These are phyloP conservation scores for Hordeum marinum DNA, from an alignment of 176 grass and related monocot genomes.

Conservation along the genomic window DNA sequence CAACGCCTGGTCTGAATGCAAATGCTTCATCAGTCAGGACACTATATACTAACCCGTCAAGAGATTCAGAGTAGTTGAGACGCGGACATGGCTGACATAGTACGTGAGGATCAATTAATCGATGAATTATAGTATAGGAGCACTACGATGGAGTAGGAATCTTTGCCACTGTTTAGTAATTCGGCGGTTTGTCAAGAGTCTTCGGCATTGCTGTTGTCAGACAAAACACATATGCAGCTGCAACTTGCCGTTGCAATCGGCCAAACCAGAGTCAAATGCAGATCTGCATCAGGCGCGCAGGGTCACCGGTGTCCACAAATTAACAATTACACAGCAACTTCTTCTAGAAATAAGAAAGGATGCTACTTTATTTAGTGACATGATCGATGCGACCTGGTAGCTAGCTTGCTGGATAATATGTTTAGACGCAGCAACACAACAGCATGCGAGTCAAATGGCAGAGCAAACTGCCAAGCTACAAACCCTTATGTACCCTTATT, in stretches of 20 bases:
- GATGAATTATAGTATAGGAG: neutral
- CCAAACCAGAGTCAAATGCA: conserved; percentile 47
- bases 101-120: too few species aligned
- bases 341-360: neutral
- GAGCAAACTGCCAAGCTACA: conserved; percentile 4
- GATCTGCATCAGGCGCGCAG: conserved; percentile 13
- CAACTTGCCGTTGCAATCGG: neutral
- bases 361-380: neutral
- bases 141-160: conserved; percentile 27
- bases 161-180: conserved; percentile 4
- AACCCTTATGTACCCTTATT: neutral
- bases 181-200: neutral
- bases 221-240: neutral
- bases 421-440: neutral
- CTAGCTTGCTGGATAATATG: neutral
- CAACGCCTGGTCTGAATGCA: neutral
- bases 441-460: neutral
- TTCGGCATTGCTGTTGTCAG: conserved; percentile 6
- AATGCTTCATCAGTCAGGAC: neutral
- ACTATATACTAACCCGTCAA: neutral
- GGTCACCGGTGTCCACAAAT: neutral
- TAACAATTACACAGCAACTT: neutral
- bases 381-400: conserved; percentile 5
- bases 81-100: neutral
- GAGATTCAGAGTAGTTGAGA: neutral